Base-by-base conservation (phyloP, 208 protist species). In the Acanthamoeba culbertsoni region DNA sequence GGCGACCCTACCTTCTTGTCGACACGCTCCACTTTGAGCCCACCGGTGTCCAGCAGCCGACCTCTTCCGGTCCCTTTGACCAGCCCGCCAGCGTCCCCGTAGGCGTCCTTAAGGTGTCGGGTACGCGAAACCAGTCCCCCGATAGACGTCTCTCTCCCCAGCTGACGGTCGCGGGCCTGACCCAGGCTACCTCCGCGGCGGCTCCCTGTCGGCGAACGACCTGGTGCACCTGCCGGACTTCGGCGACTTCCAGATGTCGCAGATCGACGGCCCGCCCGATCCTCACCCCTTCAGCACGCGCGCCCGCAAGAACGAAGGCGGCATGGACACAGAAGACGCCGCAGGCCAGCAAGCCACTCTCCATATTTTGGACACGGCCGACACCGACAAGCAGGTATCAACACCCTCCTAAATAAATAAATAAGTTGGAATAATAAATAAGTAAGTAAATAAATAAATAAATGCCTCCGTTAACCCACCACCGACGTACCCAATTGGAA, bases 211-310 rank as follows among this genome's bases (percentile, higher is more conserved):
- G 14, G 91, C 73, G 33, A 94, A 94, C 79, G 73, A 94, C 37
- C 57, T 94, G 45, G 91, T 94, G 10, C 91, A 94, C 18, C 10
- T 94, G 40, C 91, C 91, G 26, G 91, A 94, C 46, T 94, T 94
- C 71, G 91, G 91, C 10, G 91, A 94, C 45, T 94, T 90, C 43
- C 91, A 94, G 43, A 63, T 94, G 48, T 71, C 62, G 31, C 71
- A 91, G 84, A 91, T 91, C 40, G 84, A 91, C 57, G 84, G 84
- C 55, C 31, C 84, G 37, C 55, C 84, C 45, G 84, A 91, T 51
- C 84, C 84, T 28, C 84, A 53, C 2, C 84, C 84, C 10, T 91
- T 37, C 62, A 91, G 35, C 84, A 48, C 40, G 40, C 84, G 84
- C 8, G 10, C 71, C 37, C 37, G 51, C 20, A 89, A 89, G n/a